These are phyloP conservation scores for Paspalum notatum DNA, from an alignment of 176 grass and related monocot species.

Conservation along the genomic window DNA sequence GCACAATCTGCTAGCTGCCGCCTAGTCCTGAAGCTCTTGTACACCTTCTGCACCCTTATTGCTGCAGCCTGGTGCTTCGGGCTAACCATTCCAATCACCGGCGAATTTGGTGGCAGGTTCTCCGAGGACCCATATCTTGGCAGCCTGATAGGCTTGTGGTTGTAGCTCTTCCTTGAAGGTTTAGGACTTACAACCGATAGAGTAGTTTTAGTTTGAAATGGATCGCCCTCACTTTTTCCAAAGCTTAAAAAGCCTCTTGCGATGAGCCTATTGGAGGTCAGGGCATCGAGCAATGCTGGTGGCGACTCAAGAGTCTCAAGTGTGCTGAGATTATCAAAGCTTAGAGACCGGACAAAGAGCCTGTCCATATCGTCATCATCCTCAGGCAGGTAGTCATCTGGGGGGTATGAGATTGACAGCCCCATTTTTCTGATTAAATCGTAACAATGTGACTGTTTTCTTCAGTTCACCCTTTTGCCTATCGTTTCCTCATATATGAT, in stretches of 20 bases:
- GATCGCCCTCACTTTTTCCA: slow-evolving; percentile 53
- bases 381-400: slow-evolving; percentile 54
- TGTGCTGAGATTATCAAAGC: slow-evolving; percentile 52
- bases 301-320: slow-evolving; percentile 47
- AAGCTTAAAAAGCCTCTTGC: slow-evolving; percentile 66
- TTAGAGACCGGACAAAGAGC: slow-evolving; percentile 60
- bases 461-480: slow-evolving; percentile 6
- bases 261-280: slow-evolving; percentile 44
- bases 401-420: slow-evolving; percentile 70
- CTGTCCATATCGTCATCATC: slow-evolving; percentile 51
- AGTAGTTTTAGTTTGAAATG: slow-evolving; percentile 49
- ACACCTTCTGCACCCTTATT: slow-evolving; percentile 79
- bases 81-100: slow-evolving; percentile 53
- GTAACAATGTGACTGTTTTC: background rate
- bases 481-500: background rate
- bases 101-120: slow-evolving; percentile 43
- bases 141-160: slow-evolving; percentile 34
- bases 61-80: slow-evolving; percentile 71
- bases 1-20: slow-evolving; percentile 88
- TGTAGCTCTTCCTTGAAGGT: slow-evolving; percentile 36
- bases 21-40: slow-evolving; percentile 91
- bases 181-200: slow-evolving; percentile 51
- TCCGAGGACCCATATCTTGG: slow-evolving; percentile 48
- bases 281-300: slow-evolving; percentile 11
- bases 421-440: slow-evolving; percentile 56